These are phyloP conservation scores for Neostapfia colusana DNA, from an alignment of 176 grass and related monocot genomes.

Conservation along the genomic window DNA sequence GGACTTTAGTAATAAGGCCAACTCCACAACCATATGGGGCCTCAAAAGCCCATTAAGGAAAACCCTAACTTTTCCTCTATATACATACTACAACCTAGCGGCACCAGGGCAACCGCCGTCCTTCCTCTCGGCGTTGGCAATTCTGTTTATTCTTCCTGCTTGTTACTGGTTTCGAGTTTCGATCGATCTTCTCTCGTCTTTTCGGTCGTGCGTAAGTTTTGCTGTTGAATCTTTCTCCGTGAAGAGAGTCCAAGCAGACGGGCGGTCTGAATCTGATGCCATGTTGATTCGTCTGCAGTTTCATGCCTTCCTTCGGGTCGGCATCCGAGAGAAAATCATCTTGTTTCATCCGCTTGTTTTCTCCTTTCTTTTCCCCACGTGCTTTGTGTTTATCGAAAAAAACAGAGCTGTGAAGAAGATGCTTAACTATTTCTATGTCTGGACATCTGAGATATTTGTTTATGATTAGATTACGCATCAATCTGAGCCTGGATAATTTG, in stretches of 20 bases:
- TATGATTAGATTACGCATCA: conserved; percentile 53
- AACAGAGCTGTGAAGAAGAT: conserved; percentile 48
- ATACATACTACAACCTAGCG: not conserved
- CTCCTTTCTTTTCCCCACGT: not conserved
- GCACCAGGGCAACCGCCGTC: not conserved
- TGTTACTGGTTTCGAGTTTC: not conserved
- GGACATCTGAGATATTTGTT: conserved; percentile 65
- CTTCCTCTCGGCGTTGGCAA: not conserved
- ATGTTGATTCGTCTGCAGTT: conserved; percentile 91
- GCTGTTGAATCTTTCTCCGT: conserved; percentile 47
- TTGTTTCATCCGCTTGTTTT: not conserved
- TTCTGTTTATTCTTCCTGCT: not conserved
- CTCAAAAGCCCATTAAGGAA: not conserved
- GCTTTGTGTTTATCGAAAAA: not conserved
- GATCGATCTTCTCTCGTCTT: not conserved
- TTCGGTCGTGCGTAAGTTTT: not conserved
- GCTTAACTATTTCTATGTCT: conserved; percentile 65
- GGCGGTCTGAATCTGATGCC: conserved; percentile 99
- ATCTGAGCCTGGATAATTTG: conserved; percentile 25
- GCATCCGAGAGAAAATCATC: conserved; percentile 55
- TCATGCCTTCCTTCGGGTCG: conserved; percentile 37
- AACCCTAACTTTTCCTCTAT: conserved; percentile 46
- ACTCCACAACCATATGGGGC: not conserved
- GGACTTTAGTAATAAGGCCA: not conserved
- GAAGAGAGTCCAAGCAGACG: conserved; percentile 88